phyloP scores from a whole-genome alignment of 1,139 yeast species.

The Meyerozyma carpophila region DNA sequence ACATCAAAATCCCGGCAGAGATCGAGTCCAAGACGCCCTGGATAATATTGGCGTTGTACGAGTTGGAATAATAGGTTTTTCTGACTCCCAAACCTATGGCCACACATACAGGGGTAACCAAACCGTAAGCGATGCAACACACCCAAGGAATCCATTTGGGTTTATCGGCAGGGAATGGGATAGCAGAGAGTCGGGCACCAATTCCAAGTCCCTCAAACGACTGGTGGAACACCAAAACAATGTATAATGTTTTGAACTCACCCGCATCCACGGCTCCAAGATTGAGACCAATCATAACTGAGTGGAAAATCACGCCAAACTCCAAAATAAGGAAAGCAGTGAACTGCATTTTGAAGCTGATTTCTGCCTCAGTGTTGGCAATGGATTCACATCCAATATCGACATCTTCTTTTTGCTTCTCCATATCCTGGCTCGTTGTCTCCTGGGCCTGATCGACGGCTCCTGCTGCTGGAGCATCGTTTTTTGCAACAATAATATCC shows the following conservation, averaged over 20 bases:
- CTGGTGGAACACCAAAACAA: slow-evolving; percentile 85
- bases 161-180: slow-evolving; percentile 55
- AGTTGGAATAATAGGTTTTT: slow-evolving; percentile 52
- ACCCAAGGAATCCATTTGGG: slow-evolving; percentile 49
- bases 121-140: slow-evolving; percentile 52
- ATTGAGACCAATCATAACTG: slow-evolving; percentile 72
- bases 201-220: slow-evolving; percentile 90
- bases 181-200: slow-evolving; percentile 77
- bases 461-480: neutral
- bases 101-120: slow-evolving; percentile 81
- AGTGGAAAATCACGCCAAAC: slow-evolving; percentile 78
- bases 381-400: slow-evolving; percentile 2
- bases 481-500: slow-evolving; percentile 1
- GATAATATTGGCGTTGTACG: slow-evolving; percentile 61
- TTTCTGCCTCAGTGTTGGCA: slow-evolving; percentile 5
- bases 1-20: slow-evolving; percentile 79
- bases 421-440: neutral
- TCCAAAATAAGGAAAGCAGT: slow-evolving; percentile 59
- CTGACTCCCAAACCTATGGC: slow-evolving; percentile 87
- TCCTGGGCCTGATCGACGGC: neutral
- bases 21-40: slow-evolving; percentile 79
- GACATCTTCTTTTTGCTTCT: neutral
- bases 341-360: slow-evolving; percentile 5
- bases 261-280: slow-evolving; percentile 62
- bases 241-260: slow-evolving; percentile 70